phyloP scores from a whole-genome alignment of 495 filamentous ascomycete genomes.

The Chaetomium cochliodes region DNA sequence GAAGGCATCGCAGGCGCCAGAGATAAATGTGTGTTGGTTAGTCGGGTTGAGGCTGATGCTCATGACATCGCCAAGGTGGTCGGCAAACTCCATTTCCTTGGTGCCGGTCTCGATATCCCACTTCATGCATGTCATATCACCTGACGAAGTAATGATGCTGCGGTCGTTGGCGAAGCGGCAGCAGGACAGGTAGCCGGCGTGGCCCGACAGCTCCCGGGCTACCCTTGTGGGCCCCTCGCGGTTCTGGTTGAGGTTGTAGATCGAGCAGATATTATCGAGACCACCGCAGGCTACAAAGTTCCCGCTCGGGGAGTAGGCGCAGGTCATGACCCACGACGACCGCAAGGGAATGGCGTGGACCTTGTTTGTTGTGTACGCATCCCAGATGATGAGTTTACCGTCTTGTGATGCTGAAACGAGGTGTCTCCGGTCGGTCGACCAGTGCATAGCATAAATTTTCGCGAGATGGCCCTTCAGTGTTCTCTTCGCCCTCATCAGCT shows the following conservation, averaged over 20 bases:
- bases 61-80: conserved; percentile 98
- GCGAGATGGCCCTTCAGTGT: conserved; percentile 96
- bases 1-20: conserved; percentile 96
- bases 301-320: conserved; percentile 96
- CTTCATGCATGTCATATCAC: conserved; percentile 99
- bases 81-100: conserved; percentile 97
- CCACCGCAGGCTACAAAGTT: conserved; percentile 98
- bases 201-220: conserved; percentile 92
- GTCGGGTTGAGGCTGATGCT: conserved; percentile 99
- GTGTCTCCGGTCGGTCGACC: conserved; percentile 97
- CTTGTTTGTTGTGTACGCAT: conserved; percentile 99
- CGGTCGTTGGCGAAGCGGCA: conserved; percentile 99
- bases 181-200: conserved; percentile 97
- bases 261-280: conserved; percentile 98
- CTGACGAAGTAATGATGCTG: conserved; percentile 94
- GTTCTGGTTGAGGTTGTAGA: conserved; percentile 94
- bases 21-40: conserved; percentile 98
- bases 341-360: conserved; percentile 98
- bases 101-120: conserved; percentile 98
- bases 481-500: conserved; percentile 89
- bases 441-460: conserved; percentile 99
- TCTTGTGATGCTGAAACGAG: conserved; percentile 98
- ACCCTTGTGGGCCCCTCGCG: conserved; percentile 95
- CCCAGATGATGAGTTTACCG: conserved; percentile 99
- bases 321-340: conserved; percentile 99